These are phyloP conservation scores for Stachybotrys echinatus DNA, from an alignment of 2,329 filamentous ascomycete species.

Conservation along the genomic window DNA sequence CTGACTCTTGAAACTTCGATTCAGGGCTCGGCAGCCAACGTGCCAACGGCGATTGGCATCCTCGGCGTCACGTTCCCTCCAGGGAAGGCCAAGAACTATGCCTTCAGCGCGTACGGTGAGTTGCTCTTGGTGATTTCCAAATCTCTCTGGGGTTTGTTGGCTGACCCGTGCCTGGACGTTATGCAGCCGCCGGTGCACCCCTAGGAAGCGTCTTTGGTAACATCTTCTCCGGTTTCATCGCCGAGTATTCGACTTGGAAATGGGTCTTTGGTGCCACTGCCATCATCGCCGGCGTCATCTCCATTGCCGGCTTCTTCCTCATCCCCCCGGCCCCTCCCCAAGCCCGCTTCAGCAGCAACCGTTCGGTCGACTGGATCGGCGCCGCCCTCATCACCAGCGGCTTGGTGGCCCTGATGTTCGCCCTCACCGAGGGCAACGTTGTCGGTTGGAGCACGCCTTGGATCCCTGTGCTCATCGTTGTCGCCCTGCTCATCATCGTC, in stretches of 20 bases:
- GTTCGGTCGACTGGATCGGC: conserved; percentile 61
- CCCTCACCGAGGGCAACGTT: conserved; percentile 64
- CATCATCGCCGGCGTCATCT: conserved; percentile 52
- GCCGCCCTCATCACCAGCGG: conserved; percentile 57
- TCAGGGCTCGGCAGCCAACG: conserved; percentile 61
- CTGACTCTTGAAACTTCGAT: conserved; percentile 1
- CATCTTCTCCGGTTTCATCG: conserved; percentile 57
- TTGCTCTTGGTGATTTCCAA: not conserved
- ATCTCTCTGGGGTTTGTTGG: not conserved
- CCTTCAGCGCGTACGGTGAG: conserved; percentile 57
- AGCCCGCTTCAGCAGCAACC: conserved; percentile 6
- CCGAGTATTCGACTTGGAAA: conserved; percentile 58
- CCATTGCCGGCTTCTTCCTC: conserved; percentile 50
- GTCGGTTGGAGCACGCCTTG: conserved; percentile 62
- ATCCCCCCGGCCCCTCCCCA: conserved; percentile 43
- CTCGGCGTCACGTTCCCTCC: conserved; percentile 62
- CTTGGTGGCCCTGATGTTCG: conserved; percentile 58
- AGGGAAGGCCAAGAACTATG: conserved; percentile 65
- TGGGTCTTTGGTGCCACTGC: conserved; percentile 64
- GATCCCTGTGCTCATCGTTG: conserved; percentile 53
- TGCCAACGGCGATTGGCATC: conserved; percentile 67
- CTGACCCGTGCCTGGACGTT: not conserved
- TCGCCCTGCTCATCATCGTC: conserved; percentile 50
- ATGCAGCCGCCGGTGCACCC: conserved; percentile 54
- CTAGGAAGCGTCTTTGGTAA: conserved; percentile 62